phyloP scores from a whole-genome alignment of 768 basidiomycete genomes.

The Basidioascus undulatus region DNA sequence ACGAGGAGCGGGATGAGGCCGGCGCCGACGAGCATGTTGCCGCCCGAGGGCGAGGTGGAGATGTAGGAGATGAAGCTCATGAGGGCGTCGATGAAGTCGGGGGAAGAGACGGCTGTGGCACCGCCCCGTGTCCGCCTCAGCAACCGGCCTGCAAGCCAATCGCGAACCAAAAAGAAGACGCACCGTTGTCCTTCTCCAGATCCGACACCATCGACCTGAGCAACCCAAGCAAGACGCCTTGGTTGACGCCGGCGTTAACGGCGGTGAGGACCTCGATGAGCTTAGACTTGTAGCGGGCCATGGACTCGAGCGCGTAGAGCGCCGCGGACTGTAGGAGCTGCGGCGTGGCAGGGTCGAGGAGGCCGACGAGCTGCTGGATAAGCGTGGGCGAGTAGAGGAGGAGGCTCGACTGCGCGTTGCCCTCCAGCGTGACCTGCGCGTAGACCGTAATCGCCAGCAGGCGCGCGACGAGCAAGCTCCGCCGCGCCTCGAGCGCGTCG shows the following conservation, averaged over 20 bases:
- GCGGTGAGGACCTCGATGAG: conserved; percentile 69
- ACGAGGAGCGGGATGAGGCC: conserved; percentile 73
- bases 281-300: conserved; percentile 59
- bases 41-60: conserved; percentile 58
- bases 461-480: conserved; percentile 56
- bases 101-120: conserved; percentile 12
- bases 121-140: background rate
- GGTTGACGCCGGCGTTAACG: conserved; percentile 84
- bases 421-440: conserved; percentile 34
- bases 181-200: conserved; percentile 23
- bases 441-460: conserved; percentile 76
- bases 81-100: conserved; percentile 38
- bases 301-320: conserved; percentile 68
- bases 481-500: conserved; percentile 27
- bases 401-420: conserved; percentile 48
- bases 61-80: conserved; percentile 69
- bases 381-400: conserved; percentile 92
- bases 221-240: conserved; percentile 76
- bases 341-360: conserved; percentile 62
- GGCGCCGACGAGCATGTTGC: conserved; percentile 83
- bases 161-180: conserved; percentile 8
- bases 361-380: conserved; percentile 62
- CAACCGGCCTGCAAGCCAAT: background rate
- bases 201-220: conserved; percentile 58
- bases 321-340: conserved; percentile 57